A percentile compares a stretch with the other conserved stretches of the same genome.
Evolutionary conservation across 2,329 filamentous ascomycete species (phyloP).

Genomic region (Penicillium occitanis): DNA sequence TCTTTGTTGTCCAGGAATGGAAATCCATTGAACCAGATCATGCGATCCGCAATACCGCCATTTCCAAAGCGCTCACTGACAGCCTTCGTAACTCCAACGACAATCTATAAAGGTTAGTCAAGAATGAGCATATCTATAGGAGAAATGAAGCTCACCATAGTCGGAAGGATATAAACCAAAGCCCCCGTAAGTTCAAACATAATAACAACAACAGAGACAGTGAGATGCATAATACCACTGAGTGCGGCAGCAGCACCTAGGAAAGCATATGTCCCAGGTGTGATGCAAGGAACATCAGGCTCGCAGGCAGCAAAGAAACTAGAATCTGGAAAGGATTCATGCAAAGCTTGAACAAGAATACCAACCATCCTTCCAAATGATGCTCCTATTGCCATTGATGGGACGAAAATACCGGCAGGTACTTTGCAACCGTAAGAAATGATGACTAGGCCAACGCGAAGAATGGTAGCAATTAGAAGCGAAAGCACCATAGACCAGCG

Average conservation of each 20-base stretch:
- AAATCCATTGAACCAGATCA: constrained; percentile 99
- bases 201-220: constrained; percentile 94
- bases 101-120: constrained; percentile 58
- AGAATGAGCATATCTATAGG: background rate
- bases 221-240: constrained; percentile 97
- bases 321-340: constrained; percentile 79
- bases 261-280: constrained; percentile 94
- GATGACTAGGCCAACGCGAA: constrained; percentile 83
- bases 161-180: constrained; percentile 92
- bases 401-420: constrained; percentile 95
- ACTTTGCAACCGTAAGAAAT: constrained; percentile 98
- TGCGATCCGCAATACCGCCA: constrained; percentile 92
- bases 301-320: constrained; percentile 85
- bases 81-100: constrained; percentile 93
- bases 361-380: constrained; percentile 93
- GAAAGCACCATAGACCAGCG: constrained; percentile 77
- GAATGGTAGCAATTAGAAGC: constrained; percentile 72
- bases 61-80: constrained; percentile 90
- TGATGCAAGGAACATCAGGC: constrained; percentile 92
- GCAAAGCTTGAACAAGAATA: constrained; percentile 84
- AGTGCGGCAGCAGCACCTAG: constrained; percentile 87
- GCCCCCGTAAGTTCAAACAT: constrained; percentile 99
- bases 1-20: constrained; percentile 97
- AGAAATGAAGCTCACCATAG: constrained; percentile 62
- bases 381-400: constrained; percentile 95